These are phyloP conservation scores for Pyrrhoderma noxium DNA, from an alignment of 1,284 basidiomycete genomes.

Conservation along the genomic window DNA sequence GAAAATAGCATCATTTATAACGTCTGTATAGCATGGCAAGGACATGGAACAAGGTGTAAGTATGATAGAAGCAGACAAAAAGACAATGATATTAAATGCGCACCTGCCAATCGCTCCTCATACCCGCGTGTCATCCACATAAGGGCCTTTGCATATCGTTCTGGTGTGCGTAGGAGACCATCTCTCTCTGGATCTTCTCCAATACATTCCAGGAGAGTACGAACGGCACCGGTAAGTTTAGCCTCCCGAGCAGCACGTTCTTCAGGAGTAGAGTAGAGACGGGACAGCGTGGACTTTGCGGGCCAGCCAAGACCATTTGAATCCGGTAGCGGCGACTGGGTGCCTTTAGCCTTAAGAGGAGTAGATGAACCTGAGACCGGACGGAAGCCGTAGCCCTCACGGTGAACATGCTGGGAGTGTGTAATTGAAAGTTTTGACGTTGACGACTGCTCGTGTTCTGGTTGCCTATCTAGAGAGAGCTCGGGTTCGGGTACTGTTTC, in stretches of 20 bases:
- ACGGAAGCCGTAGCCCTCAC: conserved; percentile 79
- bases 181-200: conserved; percentile 97
- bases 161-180: conserved; percentile 86
- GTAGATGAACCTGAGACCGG: conserved; percentile 61
- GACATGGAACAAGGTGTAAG: not conserved
- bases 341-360: conserved; percentile 31
- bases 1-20: conserved; percentile 98
- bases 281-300: conserved; percentile 85
- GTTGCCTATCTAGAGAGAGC: not conserved
- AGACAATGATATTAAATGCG: conserved; percentile 13
- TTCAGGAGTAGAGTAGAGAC: conserved; percentile 71
- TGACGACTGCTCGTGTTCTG: conserved; percentile 8
- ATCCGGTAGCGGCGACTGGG: conserved; percentile 56
- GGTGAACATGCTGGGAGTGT: conserved; percentile 22
- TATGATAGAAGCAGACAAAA: conserved; percentile 8
- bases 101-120: conserved; percentile 87
- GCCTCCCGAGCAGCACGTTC: conserved; percentile 70
- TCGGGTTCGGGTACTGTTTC: not conserved
- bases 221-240: conserved; percentile 79
- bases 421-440: conserved; percentile 4
- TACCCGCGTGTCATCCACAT: conserved; percentile 99
- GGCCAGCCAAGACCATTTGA: conserved; percentile 91
- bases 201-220: conserved; percentile 92
- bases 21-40: conserved; percentile 50
- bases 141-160: conserved; percentile 93